Base-by-base conservation (phyloP, 192 early-diverging fungal species). In the Phycomyces blakesleeanus region DNA sequence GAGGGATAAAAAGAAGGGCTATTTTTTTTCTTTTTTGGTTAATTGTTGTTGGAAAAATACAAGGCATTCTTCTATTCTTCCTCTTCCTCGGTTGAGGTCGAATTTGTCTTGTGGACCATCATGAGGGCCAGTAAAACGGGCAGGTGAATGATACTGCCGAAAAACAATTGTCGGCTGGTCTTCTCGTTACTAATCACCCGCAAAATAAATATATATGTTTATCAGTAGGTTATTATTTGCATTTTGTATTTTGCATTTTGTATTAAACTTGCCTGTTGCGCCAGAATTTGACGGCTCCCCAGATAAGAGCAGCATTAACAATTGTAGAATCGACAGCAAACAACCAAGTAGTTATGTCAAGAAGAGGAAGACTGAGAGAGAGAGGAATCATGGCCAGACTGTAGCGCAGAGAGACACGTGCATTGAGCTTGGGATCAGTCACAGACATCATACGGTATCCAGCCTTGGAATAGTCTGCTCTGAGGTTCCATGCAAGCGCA, bases 381-480 rank as follows among this genome's bases (percentile, higher is more conserved):
- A 92, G 38, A 41, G 94, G 89, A 69, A 96, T 81, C 85, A 96
- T 62, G 59, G 80, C 75, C 51, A 89, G 27, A 69, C 79, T 78
- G 68, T 98, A 91, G 8, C 93, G 82, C 39, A 98, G 74, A 15
- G 92, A 82, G 0, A 97, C 94, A 24, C 93, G 82, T 1, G 90
- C 91, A 59, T 96, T 97, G 16, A 98, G 80, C 16, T 83, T 79
- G 10, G 97, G 97, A 59, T 91, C 84, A 0, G 85, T 89, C 0
- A 93, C 93, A 1, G 87, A 83, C 89, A 93, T 94, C 97, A 98
- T 98, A 1, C 88, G 81, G 76, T 96, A 98, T 1, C 97, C 97
- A 1, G 97, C 97, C 71, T 96, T 97, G 9, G 91, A 88, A 75
- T 98, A 98, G 71, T 98, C 97, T 3, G 88, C 85, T 1, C 94